A percentile compares a stretch with the other conserved stretches of the same genome.
Conservation (phyloP, 2,329 filamentous ascomycete genomes). For the Drechslerella coelobrocha region DNA sequence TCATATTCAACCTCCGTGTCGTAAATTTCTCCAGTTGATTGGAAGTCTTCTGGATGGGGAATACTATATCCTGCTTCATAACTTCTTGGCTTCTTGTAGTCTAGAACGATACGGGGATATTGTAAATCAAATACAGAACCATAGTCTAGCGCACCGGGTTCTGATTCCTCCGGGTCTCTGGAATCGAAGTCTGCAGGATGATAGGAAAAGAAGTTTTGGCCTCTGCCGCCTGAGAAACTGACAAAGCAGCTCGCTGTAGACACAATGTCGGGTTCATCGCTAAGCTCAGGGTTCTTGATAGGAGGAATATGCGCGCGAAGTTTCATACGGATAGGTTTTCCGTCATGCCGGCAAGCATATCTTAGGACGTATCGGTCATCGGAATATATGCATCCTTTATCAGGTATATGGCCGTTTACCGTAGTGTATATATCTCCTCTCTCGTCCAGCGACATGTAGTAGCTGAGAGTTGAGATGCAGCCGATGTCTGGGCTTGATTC, state of each 20-base stretch:
- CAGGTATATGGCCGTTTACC: conserved; percentile 10
- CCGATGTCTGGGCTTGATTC: background rate
- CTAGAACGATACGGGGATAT: conserved; percentile 10
- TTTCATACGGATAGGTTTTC: conserved; percentile 12
- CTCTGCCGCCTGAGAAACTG: conserved; percentile 10
- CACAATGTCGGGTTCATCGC: background rate
- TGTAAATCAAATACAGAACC: background rate
- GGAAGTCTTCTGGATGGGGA: background rate
- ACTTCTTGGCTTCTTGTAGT: conserved; percentile 3
- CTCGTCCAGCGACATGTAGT: conserved; percentile 21
- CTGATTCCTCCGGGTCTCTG: background rate
- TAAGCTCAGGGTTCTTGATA: background rate
- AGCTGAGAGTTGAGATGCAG: background rate
- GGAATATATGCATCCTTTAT: background rate
- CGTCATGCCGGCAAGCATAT: conserved; percentile 11
- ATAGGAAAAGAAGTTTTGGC: background rate
- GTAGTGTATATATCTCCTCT: conserved; percentile 10
- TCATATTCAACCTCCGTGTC: background rate
- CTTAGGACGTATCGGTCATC: conserved; percentile 2
- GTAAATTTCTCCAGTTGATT: background rate
- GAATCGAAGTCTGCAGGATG: background rate
- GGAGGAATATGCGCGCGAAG: background rate
- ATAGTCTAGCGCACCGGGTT: background rate
- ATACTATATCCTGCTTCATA: background rate
- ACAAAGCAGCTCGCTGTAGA: background rate